Conservation (phyloP, 2,329 filamentous ascomycete species). For the Aspergillus spinulosporus region DNA sequence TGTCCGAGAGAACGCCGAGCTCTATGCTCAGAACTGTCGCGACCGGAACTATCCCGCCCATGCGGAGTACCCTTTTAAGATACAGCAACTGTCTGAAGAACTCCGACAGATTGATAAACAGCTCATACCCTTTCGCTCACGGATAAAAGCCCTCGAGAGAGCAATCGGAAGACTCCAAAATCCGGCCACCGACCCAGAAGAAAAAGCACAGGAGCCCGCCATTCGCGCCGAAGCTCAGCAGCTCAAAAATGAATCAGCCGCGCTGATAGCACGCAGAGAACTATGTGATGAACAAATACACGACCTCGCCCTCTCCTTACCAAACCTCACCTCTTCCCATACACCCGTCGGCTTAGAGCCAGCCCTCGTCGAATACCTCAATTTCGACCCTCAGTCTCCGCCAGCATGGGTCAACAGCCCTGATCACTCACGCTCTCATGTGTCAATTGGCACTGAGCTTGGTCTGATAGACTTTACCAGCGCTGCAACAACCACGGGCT, state of each 20-base stretch:
- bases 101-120: constrained; percentile 41
- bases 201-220: constrained; percentile 18
- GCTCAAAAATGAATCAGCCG: constrained; percentile 39
- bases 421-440: constrained; percentile 64
- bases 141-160: constrained; percentile 47
- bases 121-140: constrained; percentile 43
- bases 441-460: constrained; percentile 82
- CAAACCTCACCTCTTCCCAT: constrained; percentile 76
- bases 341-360: constrained; percentile 72
- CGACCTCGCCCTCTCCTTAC: constrained; percentile 71
- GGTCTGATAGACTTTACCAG: constrained; percentile 85
- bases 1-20: constrained; percentile 79
- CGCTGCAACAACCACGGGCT: constrained; percentile 79
- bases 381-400: constrained; percentile 59
- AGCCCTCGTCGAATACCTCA: constrained; percentile 73
- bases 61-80: constrained; percentile 53
- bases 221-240: constrained; percentile 41
- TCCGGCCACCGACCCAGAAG: constrained; percentile 25
- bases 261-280: constrained; percentile 33
- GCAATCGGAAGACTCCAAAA: constrained; percentile 37
- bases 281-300: constrained; percentile 63
- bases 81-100: constrained; percentile 46
- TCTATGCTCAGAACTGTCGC: constrained; percentile 79
- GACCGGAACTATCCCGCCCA: constrained; percentile 75
- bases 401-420: constrained; percentile 32